Conservation (phyloP, 371 early-diverging fungal genomes). For the Cokeromyces recurvatus region DNA sequence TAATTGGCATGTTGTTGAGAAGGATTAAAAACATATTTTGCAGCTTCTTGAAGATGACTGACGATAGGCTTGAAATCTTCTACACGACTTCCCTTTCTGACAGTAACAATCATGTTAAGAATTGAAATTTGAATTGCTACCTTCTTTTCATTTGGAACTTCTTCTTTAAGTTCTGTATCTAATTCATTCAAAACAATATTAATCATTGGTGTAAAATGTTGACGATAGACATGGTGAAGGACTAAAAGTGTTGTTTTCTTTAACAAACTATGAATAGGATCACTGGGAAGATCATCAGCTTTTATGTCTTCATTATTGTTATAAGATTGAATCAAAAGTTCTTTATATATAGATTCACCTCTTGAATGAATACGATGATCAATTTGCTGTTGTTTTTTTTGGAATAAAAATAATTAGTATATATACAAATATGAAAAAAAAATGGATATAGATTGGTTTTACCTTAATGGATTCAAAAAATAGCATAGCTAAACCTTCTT, state of each 20-base stretch:
- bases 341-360: conserved; percentile 41
- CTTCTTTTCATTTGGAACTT: conserved; percentile 25
- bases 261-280: conserved; percentile 23
- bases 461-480: conserved; percentile 80
- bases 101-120: conserved; percentile 49
- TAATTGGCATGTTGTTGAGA: conserved; percentile 7
- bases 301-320: conserved; percentile 25
- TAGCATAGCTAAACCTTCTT: conserved; percentile 73
- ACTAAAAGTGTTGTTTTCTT: conserved; percentile 49
- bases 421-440: background rate
- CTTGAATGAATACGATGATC: conserved; percentile 58
- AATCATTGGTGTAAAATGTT: conserved; percentile 48
- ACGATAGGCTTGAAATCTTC: conserved; percentile 42
- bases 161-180: conserved; percentile 21
- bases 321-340: conserved; percentile 43
- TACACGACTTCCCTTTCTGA: conserved; percentile 54
- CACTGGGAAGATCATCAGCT: conserved; percentile 15
- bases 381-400: conserved; percentile 55
- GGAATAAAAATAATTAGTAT: background rate
- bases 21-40: conserved; percentile 21
- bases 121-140: conserved; percentile 41
- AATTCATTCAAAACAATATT: conserved; percentile 45
- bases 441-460: conserved; percentile 9
- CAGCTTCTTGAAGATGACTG: conserved; percentile 20
- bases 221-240: conserved; percentile 52